These are phyloP conservation scores for Globisporangium megalacanthum DNA, from an alignment of 352 stramenopile genomes.

Conservation along the genomic window DNA sequence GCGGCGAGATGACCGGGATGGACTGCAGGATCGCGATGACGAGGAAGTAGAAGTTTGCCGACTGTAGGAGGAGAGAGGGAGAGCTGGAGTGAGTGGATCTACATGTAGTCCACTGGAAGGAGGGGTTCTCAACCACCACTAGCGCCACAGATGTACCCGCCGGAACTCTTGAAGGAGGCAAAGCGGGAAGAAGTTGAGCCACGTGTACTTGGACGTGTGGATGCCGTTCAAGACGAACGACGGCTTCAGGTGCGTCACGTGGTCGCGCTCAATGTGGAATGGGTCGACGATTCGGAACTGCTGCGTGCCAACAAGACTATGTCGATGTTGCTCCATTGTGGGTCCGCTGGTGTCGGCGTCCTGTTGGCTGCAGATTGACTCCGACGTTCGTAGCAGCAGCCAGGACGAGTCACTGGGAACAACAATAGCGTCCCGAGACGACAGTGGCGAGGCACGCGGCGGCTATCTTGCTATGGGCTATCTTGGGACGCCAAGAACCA, in stretches of 20 bases:
- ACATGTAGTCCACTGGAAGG: background rate
- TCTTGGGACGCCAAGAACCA: no score
- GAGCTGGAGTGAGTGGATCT: conserved; percentile 18
- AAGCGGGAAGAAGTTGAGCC: conserved; percentile 62
- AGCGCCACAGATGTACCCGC: conserved; percentile 24
- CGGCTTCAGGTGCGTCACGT: conserved; percentile 42
- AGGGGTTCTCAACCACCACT: background rate
- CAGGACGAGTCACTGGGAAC: no score
- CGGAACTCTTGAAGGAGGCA: conserved; percentile 84
- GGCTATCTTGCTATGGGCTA: no score
- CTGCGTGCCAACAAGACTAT: conserved; percentile 19
- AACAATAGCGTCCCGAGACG: no score
- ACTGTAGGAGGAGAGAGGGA: conserved; percentile 30
- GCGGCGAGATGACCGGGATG: conserved; percentile 55
- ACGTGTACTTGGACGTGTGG: conserved; percentile 90
- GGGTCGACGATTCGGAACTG: conserved; percentile 60
- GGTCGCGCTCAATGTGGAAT: conserved; percentile 51
- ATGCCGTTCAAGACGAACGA: conserved; percentile 78
- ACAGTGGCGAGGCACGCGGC: no score
- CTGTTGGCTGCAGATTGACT: background rate
- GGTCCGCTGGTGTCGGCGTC: background rate
- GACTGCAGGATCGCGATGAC: conserved; percentile 69
- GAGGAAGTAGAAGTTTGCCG: conserved; percentile 74
- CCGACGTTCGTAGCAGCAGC: no score
- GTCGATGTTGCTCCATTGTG: conserved; percentile 4